Base-by-base conservation (phyloP, 2,329 filamentous ascomycete genomes). In the Pezicula radicicola region DNA sequence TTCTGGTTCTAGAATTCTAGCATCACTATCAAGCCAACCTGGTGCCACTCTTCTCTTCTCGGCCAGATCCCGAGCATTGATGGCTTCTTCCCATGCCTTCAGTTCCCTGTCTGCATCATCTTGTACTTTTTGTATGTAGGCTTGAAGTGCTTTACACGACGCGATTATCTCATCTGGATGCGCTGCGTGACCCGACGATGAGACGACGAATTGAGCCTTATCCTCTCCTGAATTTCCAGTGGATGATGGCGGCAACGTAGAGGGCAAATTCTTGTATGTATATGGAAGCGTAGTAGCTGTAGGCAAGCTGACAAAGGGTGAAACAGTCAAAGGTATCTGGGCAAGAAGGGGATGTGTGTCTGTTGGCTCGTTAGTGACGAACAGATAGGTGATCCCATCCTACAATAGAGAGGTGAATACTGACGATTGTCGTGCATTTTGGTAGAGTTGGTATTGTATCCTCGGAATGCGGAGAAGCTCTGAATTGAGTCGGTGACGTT, bases 241-340 rank as follows among this genome's bases (percentile, higher is more conserved):
- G 33, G 83, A 78, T 1, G 89, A 88, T 1, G 84, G 84, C 0
- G 94, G 93, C 0, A 97, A 82, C 2, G 91, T 88, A 1, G 91
- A 93, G 0, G 93, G 90, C 66, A 97, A 87, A 10, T 85, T 81
- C 68, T 92, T 93, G 80, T 97, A 97, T 61, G 91, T 96, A 75
- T 97, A 97, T 21, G 94, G 93, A 7, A 99, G 83, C 0, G 92
- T 96, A 18, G 92, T 89, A 25, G 93, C 88, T 28, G 89, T 87
- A 10, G 94, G 94, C 30, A 99, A 86, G 54, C 87, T 88, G 63
- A 97, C 84, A 75, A 97, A 97, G 25, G 94, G 94, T 3, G 93
- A 97, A 42, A 97, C 91, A 46, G 91, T 95, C 50, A 99, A 76
- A 28, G 94, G 91, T 39, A 97, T 85, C 73, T 99, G 94, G 60